Conservation (phyloP, 2,329 filamentous ascomycete genomes). For the Colletotrichum caudatum region DNA sequence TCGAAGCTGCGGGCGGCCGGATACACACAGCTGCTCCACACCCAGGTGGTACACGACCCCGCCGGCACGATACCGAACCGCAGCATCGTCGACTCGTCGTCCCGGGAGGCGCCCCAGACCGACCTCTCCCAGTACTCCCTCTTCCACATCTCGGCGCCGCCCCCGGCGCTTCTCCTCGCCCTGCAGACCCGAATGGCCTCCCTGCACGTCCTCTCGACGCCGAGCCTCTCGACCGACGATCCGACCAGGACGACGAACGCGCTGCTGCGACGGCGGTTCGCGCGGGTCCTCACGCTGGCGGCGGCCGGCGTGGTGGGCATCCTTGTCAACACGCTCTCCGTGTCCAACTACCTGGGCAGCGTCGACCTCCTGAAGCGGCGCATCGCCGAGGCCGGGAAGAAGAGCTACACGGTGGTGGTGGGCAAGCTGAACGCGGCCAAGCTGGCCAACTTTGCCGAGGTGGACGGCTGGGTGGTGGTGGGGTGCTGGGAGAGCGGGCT, state of each 20-base stretch:
- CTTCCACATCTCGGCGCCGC: slow-evolving; percentile 87
- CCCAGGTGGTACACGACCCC: slow-evolving; percentile 81
- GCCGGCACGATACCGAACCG: slow-evolving; percentile 87
- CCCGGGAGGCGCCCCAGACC: slow-evolving; percentile 47
- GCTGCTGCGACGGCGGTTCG: slow-evolving; percentile 86
- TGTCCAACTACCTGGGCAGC: slow-evolving; percentile 88
- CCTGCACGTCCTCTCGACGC: slow-evolving; percentile 82
- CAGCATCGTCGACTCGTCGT: slow-evolving; percentile 59
- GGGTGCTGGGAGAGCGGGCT: slow-evolving; percentile 98
- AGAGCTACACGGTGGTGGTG: slow-evolving; percentile 95
- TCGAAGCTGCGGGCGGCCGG: slow-evolving; percentile 68
- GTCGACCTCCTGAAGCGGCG: slow-evolving; percentile 78
- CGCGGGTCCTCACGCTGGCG: slow-evolving; percentile 82
- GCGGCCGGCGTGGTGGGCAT: slow-evolving; percentile 91
- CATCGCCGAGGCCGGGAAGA: slow-evolving; percentile 87
- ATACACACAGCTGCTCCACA: slow-evolving; percentile 78
- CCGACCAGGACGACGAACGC: slow-evolving; percentile 60
- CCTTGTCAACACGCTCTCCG: slow-evolving; percentile 93
- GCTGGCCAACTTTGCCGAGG: slow-evolving; percentile 94
- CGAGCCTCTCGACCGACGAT: slow-evolving; percentile 62
- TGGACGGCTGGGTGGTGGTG: slow-evolving; percentile 96
- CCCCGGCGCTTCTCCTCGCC: slow-evolving; percentile 85
- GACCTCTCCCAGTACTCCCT: slow-evolving; percentile 76
- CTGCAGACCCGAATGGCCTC: slow-evolving; percentile 84
- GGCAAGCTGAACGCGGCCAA: slow-evolving; percentile 97